These are phyloP conservation scores for Corylus heterophylla DNA, from an alignment of 306 rosid genomes.

Conservation along the genomic window DNA sequence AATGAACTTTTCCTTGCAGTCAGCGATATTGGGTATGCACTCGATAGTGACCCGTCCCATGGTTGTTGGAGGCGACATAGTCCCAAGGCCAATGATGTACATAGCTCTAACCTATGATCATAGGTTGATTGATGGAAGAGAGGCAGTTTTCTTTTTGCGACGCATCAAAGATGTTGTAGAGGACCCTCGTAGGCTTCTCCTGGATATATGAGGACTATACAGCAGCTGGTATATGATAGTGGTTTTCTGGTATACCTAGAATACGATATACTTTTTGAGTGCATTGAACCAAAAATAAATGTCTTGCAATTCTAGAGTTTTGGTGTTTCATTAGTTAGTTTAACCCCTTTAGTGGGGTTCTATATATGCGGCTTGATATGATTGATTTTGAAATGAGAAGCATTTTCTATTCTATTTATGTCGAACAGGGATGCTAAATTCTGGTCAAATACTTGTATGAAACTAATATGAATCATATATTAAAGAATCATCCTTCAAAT, in stretches of 20 bases:
- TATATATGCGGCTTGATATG: slow-evolving; percentile 36
- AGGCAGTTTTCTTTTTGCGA: slow-evolving; percentile 82
- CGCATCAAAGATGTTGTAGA: slow-evolving; percentile 76
- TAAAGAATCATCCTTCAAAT: not conserved
- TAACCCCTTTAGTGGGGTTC: slow-evolving; percentile 26
- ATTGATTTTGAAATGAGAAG: slow-evolving; percentile 21
- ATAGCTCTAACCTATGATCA: slow-evolving; percentile 83
- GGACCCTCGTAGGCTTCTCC: slow-evolving; percentile 81
- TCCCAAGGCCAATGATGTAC: slow-evolving; percentile 81
- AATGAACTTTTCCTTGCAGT: slow-evolving; percentile 43
- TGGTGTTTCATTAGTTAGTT: slow-evolving; percentile 15
- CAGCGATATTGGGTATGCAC: slow-evolving; percentile 88
- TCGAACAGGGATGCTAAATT: not conserved
- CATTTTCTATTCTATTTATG: not conserved
- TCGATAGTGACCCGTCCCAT: slow-evolving; percentile 70
- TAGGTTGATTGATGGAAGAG: slow-evolving; percentile 85
- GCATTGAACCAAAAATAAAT: slow-evolving; percentile 23
- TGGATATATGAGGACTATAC: slow-evolving; percentile 47
- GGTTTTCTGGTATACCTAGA: slow-evolving; percentile 9
- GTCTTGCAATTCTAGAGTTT: slow-evolving; percentile 32
- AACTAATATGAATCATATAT: not conserved
- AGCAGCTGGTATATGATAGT: slow-evolving; percentile 12
- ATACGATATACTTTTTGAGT: not conserved
- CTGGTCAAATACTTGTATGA: not conserved
- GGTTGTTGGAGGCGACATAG: slow-evolving; percentile 68